A percentile compares a stretch with the other conserved stretches of the same genome.
These are phyloP conservation scores for Boletus coccyginus DNA, from an alignment of 768 basidiomycete species.

Conservation along the genomic window DNA sequence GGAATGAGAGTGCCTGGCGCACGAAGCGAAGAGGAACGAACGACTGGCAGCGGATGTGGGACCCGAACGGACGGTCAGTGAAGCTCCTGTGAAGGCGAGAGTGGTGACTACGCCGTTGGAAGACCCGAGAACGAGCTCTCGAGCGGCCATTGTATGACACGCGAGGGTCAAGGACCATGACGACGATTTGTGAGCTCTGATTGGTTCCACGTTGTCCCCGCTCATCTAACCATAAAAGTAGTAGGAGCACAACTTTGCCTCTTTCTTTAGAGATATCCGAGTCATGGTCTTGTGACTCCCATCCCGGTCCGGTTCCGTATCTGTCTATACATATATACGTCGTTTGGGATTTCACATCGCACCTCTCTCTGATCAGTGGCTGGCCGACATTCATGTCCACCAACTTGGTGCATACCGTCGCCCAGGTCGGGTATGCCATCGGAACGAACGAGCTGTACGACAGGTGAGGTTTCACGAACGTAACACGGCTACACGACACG, in stretches of 20 bases:
- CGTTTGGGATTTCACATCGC: neutral
- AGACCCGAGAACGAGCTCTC: slow-evolving; percentile 19
- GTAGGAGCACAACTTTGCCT: too few species aligned
- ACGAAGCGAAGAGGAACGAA: slow-evolving; percentile 10
- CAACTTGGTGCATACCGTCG: slow-evolving; percentile 55
- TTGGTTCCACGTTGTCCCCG: too few species aligned
- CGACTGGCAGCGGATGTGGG: neutral
- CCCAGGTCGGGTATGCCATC: slow-evolving; percentile 68
- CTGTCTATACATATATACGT: neutral
- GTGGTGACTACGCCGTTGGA: slow-evolving; percentile 9
- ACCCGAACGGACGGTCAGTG: slow-evolving; percentile 28
- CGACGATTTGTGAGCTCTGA: too few species aligned
- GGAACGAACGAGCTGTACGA: slow-evolving; percentile 88
- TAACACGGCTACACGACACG: too few species aligned
- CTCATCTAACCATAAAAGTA: too few species aligned
- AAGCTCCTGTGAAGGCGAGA: slow-evolving; percentile 28
- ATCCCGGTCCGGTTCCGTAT: neutral
- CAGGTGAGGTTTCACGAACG: neutral
- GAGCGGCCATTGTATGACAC: slow-evolving; percentile 12
- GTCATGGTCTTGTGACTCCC: neutral
- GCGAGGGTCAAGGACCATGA: neutral
- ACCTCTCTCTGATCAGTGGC: neutral
- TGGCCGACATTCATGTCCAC: slow-evolving; percentile 25
- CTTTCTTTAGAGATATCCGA: too few species aligned
- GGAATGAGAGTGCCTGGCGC: slow-evolving; percentile 5